These are phyloP conservation scores for Ustilago bromivora DNA, from an alignment of 1,284 basidiomycete species.

Conservation along the genomic window DNA sequence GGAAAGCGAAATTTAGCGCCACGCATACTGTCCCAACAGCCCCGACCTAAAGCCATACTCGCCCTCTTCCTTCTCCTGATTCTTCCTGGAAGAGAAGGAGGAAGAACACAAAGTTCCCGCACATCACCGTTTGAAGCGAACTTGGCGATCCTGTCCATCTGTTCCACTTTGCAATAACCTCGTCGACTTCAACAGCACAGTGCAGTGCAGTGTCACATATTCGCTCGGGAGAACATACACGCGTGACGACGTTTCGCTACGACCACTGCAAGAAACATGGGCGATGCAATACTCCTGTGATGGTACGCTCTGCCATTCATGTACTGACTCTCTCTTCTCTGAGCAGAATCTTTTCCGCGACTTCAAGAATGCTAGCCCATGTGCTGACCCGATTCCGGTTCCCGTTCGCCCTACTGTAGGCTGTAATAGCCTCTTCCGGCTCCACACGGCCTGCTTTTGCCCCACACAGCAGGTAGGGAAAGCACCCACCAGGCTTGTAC, in stretches of 20 bases:
- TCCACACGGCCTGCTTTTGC: neutral
- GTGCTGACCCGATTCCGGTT: neutral
- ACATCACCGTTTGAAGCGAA: constrained; percentile 1
- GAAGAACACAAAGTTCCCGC: neutral
- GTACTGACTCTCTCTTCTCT: neutral
- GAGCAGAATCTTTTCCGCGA: neutral
- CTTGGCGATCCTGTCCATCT: neutral
- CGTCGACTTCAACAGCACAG: neutral
- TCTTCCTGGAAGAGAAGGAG: neutral
- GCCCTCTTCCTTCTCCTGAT: neutral
- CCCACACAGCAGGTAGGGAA: too few species aligned
- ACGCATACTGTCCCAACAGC: neutral
- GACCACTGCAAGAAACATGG: neutral
- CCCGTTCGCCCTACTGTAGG: neutral
- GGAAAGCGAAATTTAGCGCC: neutral
- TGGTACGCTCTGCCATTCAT: neutral
- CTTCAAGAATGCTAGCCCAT: neutral
- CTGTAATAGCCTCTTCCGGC: neutral
- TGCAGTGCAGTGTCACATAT: neutral
- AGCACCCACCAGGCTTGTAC: too few species aligned
- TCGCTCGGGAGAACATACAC: neutral
- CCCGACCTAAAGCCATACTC: neutral
- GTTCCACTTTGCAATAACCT: neutral
- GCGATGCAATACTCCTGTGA: neutral
- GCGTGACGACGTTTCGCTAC: constrained; percentile 13